These are phyloP conservation scores for Pontederia crassipes DNA, from an alignment of 176 grass and related monocot genomes.

Conservation along the genomic window DNA sequence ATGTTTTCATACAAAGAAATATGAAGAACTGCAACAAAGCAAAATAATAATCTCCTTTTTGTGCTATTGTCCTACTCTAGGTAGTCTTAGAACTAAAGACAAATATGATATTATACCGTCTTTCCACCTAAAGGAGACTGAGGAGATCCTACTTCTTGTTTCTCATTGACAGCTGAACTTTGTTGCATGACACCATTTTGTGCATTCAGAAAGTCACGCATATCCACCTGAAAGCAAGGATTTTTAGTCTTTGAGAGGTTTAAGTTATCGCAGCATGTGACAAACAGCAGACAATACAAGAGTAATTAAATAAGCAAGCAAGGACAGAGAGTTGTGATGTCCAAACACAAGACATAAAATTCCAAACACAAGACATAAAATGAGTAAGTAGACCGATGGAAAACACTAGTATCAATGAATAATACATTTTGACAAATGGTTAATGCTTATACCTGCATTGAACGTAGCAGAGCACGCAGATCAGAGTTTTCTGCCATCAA, in stretches of 20 bases:
- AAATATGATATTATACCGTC: conserved; percentile 38
- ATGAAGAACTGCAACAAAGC: not conserved
- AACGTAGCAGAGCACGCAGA: conserved; percentile 74
- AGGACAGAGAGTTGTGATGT: too few relatives aligned
- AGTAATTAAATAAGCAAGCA: too few relatives aligned
- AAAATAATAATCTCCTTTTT: too few relatives aligned
- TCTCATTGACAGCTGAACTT: conserved; percentile 41
- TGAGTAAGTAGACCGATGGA: too few relatives aligned
- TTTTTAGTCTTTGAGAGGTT: not conserved
- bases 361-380: too few relatives aligned
- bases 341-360: too few relatives aligned
- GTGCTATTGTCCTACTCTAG: not conserved
- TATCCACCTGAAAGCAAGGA: conserved; percentile 53
- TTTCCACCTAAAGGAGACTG: conserved; percentile 82
- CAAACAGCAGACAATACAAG: not conserved
- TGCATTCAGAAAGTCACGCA: conserved; percentile 96
- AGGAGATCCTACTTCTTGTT: conserved; percentile 54
- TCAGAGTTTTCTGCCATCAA: conserved; percentile 89
- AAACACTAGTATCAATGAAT: too few relatives aligned
- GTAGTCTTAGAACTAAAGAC: not conserved
- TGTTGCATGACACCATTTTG: conserved; percentile 67
- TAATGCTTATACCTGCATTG: conserved; percentile 55
- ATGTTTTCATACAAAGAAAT: not conserved
- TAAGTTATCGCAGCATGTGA: not conserved
- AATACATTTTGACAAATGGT: too few relatives aligned